These are phyloP conservation scores for Umbelopsis sp. DNA, from an alignment of 192 early-diverging fungal genomes.

Conservation along the genomic window DNA sequence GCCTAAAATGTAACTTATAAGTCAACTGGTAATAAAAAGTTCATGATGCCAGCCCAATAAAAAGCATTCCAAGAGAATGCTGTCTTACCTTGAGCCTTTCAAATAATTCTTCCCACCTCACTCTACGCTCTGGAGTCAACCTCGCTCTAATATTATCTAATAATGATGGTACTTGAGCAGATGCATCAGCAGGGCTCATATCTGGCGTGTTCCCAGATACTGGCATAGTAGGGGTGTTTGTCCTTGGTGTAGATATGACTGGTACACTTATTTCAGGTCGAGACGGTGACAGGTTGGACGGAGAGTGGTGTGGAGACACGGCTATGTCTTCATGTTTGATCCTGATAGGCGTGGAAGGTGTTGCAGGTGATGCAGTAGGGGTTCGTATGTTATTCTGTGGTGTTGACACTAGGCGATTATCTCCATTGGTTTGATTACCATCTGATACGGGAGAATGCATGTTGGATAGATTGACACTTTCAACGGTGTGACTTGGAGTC, in stretches of 20 bases:
- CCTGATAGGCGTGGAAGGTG: not conserved
- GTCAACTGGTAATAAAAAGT: not conserved
- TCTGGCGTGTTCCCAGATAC: not conserved
- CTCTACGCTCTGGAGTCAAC: conserved; percentile 25
- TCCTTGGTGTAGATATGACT: not conserved
- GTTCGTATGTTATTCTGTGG: not conserved
- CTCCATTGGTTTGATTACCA: not conserved
- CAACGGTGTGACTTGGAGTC: not conserved
- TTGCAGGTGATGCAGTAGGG: not conserved
- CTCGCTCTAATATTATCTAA: conserved; percentile 30
- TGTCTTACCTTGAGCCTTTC: conserved; percentile 24
- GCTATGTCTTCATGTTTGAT: not conserved
- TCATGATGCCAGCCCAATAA: not conserved
- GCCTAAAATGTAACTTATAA: conserved; percentile 9
- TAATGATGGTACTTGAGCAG: conserved; percentile 32
- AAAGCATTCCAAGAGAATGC: too few species aligned
- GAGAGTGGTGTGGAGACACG: not conserved
- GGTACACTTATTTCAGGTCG: not conserved
- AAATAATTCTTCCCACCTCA: conserved; percentile 27
- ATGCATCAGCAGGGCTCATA: not conserved
- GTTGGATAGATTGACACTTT: not conserved
- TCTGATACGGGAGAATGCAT: conserved; percentile 7
- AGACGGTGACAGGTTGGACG: not conserved
- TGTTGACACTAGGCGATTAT: not conserved
- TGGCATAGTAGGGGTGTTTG: not conserved